A percentile compares a stretch with the other conserved stretches of the same genome.
Conservation (phyloP, 2,329 filamentous ascomycete genomes). For the Endoconidiophora polonica region DNA sequence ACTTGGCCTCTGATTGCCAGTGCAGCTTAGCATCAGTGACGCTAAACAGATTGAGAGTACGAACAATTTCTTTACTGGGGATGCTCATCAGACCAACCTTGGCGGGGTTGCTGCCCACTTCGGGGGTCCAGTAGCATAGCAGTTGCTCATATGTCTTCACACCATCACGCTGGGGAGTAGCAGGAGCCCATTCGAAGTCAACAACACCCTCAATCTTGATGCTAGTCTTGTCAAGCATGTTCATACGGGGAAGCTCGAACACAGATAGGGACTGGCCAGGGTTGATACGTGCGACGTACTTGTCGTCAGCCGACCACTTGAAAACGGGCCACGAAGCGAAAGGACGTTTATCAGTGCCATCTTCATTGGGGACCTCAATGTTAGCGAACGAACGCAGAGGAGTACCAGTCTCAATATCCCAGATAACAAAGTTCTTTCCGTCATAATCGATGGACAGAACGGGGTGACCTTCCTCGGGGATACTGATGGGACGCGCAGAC, state of each 20-base stretch:
- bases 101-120: conserved; percentile 93
- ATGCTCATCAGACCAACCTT: conserved; percentile 95
- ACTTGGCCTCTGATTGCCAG: conserved; percentile 90
- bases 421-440: conserved; percentile 98
- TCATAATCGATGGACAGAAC: conserved; percentile 82
- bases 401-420: conserved; percentile 82
- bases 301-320: conserved; percentile 97
- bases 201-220: conserved; percentile 94
- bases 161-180: conserved; percentile 63
- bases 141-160: conserved; percentile 89
- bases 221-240: conserved; percentile 72
- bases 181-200: conserved; percentile 96
- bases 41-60: conserved; percentile 93
- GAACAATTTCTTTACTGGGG: conserved; percentile 83
- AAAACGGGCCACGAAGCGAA: conserved; percentile 86
- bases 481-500: conserved; percentile 84
- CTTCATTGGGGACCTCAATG: conserved; percentile 52
- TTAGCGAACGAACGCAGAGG: conserved; percentile 88
- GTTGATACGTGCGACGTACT: conserved; percentile 85
- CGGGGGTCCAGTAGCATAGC: conserved; percentile 96
- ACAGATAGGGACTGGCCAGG: conserved; percentile 79
- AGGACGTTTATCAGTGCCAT: conserved; percentile 52
- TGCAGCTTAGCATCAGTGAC: conserved; percentile 95
- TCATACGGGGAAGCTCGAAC: conserved; percentile 81
- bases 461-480: conserved; percentile 74